Conservation (phyloP, 228 moss, liverwort and hornwort species). For the Sphagnum fallax region DNA sequence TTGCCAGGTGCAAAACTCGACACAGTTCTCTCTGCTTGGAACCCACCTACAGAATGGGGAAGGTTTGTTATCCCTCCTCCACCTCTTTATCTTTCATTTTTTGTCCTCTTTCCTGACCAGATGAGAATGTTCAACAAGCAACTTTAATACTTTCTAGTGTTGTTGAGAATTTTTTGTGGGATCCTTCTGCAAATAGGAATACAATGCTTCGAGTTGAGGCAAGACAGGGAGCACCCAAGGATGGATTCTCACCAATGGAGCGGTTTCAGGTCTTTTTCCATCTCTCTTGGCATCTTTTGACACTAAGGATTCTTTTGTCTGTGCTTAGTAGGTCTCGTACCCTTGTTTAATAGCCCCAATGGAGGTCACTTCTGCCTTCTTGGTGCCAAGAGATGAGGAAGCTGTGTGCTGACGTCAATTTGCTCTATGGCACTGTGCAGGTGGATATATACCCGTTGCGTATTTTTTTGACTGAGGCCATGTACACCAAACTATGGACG, state of each 20-base stretch:
- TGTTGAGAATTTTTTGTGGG: neutral
- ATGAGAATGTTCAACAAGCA: neutral
- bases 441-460: conserved; percentile 91
- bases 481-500: conserved; percentile 99
- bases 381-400: neutral
- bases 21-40: conserved; percentile 89
- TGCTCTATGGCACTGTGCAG: conserved; percentile 15
- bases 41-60: conserved; percentile 90
- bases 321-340: neutral
- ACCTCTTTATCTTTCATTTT: neutral
- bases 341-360: no score
- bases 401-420: no score
- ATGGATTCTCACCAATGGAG: conserved; percentile 91
- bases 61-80: conserved; percentile 17
- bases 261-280: conserved; percentile 45
- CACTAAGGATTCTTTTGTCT: conserved; percentile 12
- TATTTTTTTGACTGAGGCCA: conserved; percentile 80
- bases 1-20: conserved; percentile 71
- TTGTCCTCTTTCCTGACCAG: neutral
- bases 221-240: conserved; percentile 80
- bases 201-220: conserved; percentile 95
- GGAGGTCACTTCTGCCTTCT: neutral
- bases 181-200: conserved; percentile 31
- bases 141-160: neutral
- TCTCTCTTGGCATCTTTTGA: neutral